Percentiles rank a stretch among this genome's conserved stretches.
Conservation (phyloP, 1,139 yeast genomes). For the Nakaseomyces sp. region DNA sequence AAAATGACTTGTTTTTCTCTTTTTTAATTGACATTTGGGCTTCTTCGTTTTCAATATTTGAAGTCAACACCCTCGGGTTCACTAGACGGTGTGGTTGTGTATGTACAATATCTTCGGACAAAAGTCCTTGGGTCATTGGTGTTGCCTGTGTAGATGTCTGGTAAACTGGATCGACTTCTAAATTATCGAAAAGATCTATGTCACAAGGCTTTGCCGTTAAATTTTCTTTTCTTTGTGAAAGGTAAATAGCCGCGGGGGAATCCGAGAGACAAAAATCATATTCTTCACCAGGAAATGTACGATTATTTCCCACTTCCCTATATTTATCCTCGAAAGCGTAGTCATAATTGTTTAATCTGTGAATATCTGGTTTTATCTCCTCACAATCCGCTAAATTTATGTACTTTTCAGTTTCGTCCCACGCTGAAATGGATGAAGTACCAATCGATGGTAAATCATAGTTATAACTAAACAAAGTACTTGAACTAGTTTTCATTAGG, state of each 20-base stretch:
- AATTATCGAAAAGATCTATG: not conserved
- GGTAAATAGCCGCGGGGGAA: not conserved
- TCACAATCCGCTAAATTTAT: not conserved
- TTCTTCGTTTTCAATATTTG: not conserved
- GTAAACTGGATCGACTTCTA: not conserved
- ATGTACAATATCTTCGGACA: not conserved
- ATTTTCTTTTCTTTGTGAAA: not conserved
- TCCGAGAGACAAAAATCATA: not conserved
- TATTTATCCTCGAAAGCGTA: not conserved
- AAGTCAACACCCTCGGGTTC: not conserved
- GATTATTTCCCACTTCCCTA: not conserved
- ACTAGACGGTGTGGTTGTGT: conserved; percentile 10
- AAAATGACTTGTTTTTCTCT: conserved; percentile 1
- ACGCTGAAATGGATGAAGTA: not conserved
- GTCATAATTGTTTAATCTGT: not conserved
- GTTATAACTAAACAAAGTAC: not conserved
- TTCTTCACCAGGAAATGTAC: not conserved
- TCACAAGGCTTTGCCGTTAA: not conserved
- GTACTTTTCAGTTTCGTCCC: conserved; percentile 4
- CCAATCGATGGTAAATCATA: not conserved
- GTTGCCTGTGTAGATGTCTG: not conserved
- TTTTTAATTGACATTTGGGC: not conserved
- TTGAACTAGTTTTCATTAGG: not conserved
- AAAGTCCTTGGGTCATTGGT: not conserved
- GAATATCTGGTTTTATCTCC: not conserved